phyloP scores from a whole-genome alignment of 805 yeast genomes.

The Kuraishia cidri region DNA sequence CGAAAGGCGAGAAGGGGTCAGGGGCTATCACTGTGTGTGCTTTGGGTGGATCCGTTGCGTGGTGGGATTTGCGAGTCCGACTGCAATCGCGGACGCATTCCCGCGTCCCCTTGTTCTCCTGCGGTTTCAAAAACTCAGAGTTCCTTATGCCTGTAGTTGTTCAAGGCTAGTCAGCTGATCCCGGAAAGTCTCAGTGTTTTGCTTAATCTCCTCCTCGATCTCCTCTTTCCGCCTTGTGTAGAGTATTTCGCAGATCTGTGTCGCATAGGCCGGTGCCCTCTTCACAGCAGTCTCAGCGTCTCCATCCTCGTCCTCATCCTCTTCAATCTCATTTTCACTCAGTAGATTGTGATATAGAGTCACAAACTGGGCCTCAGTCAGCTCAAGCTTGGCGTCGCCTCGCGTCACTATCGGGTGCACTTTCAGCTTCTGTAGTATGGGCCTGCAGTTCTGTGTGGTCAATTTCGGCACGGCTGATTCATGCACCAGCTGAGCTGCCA shows the following conservation, averaged over 20 bases:
- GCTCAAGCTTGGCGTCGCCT: constrained; percentile 3
- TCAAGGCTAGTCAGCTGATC: constrained; percentile 4
- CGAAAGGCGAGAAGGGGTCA: too few relatives aligned
- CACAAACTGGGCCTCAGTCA: constrained; percentile 9
- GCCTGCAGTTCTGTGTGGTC: constrained; percentile 4
- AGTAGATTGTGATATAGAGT: constrained; percentile 11
- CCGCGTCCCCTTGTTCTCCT: too few relatives aligned
- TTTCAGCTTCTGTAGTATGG: constrained; percentile 8
- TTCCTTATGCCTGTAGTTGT: too few relatives aligned
- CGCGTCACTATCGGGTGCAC: constrained; percentile 15
- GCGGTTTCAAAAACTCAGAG: too few relatives aligned
- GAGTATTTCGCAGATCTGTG: constrained; percentile 12
- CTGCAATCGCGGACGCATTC: too few relatives aligned
- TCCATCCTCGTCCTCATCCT: constrained; percentile 3
- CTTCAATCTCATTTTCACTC: constrained; percentile 6
- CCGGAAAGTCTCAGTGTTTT: constrained; percentile 8
- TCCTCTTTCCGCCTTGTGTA: constrained; percentile 13
- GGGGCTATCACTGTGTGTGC: too few relatives aligned
- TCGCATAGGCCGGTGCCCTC: constrained; percentile 10
- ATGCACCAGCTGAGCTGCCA: constrained; percentile 18
- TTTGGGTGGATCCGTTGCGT: too few relatives aligned
- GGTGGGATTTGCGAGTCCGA: too few relatives aligned
- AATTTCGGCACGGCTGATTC: constrained; percentile 9
- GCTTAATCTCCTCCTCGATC: constrained; percentile 8
- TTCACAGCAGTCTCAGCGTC: constrained; percentile 4